Percentiles rank a stretch among this genome's conserved stretches.
Evolutionary conservation across 805 yeast genomes (phyloP).

Genomic region (Clavispora santaluciae): DNA sequence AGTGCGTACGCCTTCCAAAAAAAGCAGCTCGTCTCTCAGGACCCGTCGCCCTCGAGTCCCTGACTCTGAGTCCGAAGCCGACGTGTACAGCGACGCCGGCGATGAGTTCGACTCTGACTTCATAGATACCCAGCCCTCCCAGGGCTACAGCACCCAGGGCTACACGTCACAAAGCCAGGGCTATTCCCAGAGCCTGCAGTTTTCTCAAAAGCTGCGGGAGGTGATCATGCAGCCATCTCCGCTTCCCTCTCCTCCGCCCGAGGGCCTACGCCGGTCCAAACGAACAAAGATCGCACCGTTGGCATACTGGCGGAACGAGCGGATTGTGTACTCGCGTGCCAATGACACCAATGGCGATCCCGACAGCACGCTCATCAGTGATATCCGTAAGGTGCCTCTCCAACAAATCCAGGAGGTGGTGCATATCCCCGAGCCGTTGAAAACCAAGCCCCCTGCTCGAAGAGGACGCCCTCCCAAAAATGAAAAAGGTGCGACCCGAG

Average conservation of each 20-base stretch:
- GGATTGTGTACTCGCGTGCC: constrained; percentile 51
- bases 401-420: constrained; percentile 57
- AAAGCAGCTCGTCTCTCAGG: not conserved
- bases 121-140: not conserved
- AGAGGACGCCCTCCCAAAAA: constrained; percentile 1
- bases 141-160: not conserved
- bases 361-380: constrained; percentile 34
- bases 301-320: constrained; percentile 82
- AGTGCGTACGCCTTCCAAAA: not conserved
- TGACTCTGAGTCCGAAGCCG: not conserved
- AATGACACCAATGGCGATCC: constrained; percentile 34
- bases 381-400: constrained; percentile 39
- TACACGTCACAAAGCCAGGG: not conserved
- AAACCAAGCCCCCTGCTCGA: constrained; percentile 1
- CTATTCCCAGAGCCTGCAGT: not conserved
- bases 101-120: constrained; percentile 1
- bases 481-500: constrained; percentile 9
- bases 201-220: constrained; percentile 4
- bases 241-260: constrained; percentile 42
- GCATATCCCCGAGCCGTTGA: constrained; percentile 37
- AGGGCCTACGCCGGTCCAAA: constrained; percentile 56
- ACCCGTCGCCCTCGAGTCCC: not conserved
- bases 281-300: constrained; percentile 66
- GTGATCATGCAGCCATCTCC: constrained; percentile 23
- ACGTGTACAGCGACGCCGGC: not conserved